Conservation (phyloP, 2,329 filamentous ascomycete species). For the Sphaerulina musiva region DNA sequence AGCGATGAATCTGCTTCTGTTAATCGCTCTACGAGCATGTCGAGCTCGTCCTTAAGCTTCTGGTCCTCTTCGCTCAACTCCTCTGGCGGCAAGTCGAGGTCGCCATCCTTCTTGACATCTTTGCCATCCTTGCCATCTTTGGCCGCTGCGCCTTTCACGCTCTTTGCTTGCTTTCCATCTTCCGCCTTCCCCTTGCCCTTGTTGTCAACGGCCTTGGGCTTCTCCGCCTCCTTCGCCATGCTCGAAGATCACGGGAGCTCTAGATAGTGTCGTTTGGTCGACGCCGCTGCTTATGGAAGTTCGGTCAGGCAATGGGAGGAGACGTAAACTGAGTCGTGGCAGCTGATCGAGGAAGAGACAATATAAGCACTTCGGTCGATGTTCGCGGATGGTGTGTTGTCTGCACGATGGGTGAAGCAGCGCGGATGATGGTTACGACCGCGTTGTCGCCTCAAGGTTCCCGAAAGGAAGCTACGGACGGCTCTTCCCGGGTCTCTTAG, state of each 20-base stretch:
- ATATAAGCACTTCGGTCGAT: background rate
- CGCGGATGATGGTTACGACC: background rate
- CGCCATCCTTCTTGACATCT: conserved; percentile 69
- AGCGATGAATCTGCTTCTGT: conserved; percentile 79
- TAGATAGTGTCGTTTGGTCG: background rate
- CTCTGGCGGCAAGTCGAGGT: conserved; percentile 65
- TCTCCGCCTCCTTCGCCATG: conserved; percentile 89
- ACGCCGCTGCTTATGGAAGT: background rate
- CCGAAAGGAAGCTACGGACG: background rate
- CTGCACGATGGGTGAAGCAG: background rate
- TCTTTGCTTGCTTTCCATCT: conserved; percentile 59
- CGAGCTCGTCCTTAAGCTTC: conserved; percentile 94
- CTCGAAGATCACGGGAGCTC: conserved; percentile 35
- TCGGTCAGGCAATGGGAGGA: background rate
- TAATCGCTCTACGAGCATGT: conserved; percentile 95
- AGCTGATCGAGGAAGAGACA: background rate
- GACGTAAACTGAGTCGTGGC: background rate
- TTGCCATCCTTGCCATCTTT: conserved; percentile 45
- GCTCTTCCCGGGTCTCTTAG: background rate
- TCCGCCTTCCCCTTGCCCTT: conserved; percentile 92
- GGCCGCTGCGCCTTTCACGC: conserved; percentile 47
- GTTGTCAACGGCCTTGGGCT: conserved; percentile 66
- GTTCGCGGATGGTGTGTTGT: background rate
- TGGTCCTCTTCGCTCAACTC: conserved; percentile 97
- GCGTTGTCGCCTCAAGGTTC: background rate